phyloP scores from a whole-genome alignment of 345 rosid genomes.

The Dipteronia sinensis region DNA sequence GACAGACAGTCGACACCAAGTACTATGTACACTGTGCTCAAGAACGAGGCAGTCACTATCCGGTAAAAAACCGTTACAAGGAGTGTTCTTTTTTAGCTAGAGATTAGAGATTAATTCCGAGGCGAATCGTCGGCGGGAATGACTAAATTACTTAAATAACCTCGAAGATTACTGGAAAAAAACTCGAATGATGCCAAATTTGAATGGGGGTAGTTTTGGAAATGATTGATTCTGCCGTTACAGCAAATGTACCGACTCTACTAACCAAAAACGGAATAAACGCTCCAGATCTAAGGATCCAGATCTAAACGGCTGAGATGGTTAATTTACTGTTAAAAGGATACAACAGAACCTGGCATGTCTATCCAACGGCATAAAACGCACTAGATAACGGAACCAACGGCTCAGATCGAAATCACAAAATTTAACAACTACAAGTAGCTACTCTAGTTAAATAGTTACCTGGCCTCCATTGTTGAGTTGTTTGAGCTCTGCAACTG shows the following conservation, averaged over 20 bases:
- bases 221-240: slow-evolving; percentile 8
- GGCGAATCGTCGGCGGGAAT: slow-evolving; percentile 27
- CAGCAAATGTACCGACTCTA: slow-evolving; percentile 17
- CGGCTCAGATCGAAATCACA: slow-evolving; percentile 41
- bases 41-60: slow-evolving; percentile 25
- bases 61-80: slow-evolving; percentile 45
- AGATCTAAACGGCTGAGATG: slow-evolving; percentile 50
- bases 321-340: slow-evolving; percentile 14
- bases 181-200: neutral
- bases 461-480: slow-evolving; percentile 74
- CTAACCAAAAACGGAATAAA: slow-evolving; percentile 42
- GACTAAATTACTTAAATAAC: slow-evolving; percentile 24
- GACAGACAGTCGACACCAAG: neutral
- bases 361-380: slow-evolving; percentile 27
- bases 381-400: slow-evolving; percentile 15
- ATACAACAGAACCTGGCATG: neutral
- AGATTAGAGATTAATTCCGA: neutral
- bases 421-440: neutral
- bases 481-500: slow-evolving; percentile 54
- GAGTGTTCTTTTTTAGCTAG: slow-evolving; percentile 2
- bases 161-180: neutral
- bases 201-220: slow-evolving; percentile 18
- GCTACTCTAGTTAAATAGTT: slow-evolving; percentile 3
- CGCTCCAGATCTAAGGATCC: slow-evolving; percentile 59
- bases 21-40: slow-evolving; percentile 34